Evolutionary conservation across 2,329 filamentous ascomycete species (phyloP).

Genomic region (Fusarium graminum): DNA sequence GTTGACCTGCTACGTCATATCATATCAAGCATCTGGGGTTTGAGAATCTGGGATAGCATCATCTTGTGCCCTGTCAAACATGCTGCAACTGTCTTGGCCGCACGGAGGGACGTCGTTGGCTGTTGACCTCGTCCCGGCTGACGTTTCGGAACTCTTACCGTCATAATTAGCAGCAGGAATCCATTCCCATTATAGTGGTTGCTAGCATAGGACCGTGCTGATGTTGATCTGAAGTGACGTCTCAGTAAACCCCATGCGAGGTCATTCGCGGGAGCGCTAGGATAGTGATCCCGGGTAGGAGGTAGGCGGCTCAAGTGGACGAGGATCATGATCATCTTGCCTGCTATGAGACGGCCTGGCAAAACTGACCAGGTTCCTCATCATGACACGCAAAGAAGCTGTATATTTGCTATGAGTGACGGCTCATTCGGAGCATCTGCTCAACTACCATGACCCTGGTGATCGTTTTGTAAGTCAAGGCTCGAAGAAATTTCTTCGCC

Average conservation of each 20-base stretch:
- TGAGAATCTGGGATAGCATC: conserved; percentile 23
- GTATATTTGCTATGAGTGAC: neutral
- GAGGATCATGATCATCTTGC: conserved; percentile 2
- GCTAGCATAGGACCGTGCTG: conserved; percentile 1
- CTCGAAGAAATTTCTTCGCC: neutral
- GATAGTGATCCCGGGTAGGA: conserved; percentile 18
- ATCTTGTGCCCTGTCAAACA: conserved; percentile 22
- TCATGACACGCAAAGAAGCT: neutral
- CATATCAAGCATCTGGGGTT: conserved; percentile 21
- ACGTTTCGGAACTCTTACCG: conserved; percentile 5
- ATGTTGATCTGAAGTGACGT: conserved; percentile 24
- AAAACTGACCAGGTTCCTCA: neutral
- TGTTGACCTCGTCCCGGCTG: neutral
- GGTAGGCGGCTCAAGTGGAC: conserved; percentile 20
- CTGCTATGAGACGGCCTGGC: neutral
- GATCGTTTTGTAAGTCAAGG: conserved; percentile 4
- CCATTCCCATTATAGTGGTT: conserved; percentile 15
- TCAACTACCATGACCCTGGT: neutral
- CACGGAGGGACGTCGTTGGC: neutral
- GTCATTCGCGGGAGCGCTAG: conserved; percentile 37
- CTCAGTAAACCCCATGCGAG: conserved; percentile 13
- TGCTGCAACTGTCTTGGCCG: conserved; percentile 3
- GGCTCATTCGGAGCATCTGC: conserved; percentile 4
- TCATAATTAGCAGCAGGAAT: conserved; percentile 24
- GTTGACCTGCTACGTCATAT: conserved; percentile 36